phyloP scores from a whole-genome alignment of 1,284 basidiomycete genomes.

The Cystobasidium sp. region DNA sequence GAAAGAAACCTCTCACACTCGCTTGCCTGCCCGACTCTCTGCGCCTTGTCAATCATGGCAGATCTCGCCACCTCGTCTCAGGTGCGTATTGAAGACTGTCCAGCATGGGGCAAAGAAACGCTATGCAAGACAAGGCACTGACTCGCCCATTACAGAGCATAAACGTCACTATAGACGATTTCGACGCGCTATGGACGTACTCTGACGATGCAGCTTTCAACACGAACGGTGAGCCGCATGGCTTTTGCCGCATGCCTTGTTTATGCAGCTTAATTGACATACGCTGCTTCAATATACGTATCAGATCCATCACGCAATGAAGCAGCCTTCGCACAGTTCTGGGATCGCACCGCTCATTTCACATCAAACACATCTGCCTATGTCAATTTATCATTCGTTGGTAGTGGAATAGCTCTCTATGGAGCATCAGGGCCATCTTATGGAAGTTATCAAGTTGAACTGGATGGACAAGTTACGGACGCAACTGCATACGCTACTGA shows the following conservation, averaged over 20 bases:
- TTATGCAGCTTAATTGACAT: constrained; percentile 53
- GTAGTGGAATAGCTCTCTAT: constrained; percentile 53
- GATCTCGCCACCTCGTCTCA: constrained; percentile 6
- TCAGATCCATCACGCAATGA: constrained; percentile 27
- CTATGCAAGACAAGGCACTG: too few relatives aligned
- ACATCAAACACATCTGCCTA: constrained; percentile 52
- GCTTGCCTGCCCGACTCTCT: background rate
- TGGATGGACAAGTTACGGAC: constrained; percentile 50
- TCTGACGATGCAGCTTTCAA: constrained; percentile 38
- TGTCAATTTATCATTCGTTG: constrained; percentile 55
- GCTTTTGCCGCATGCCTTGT: constrained; percentile 56
- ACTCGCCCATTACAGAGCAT: constrained; percentile 10
- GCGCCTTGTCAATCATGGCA: constrained; percentile 3
- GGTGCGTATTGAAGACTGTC: background rate
- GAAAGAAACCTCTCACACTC: background rate
- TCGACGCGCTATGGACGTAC: constrained; percentile 56
- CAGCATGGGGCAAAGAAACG: background rate
- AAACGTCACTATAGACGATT: constrained; percentile 58
- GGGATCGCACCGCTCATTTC: constrained; percentile 56
- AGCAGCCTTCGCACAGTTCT: background rate
- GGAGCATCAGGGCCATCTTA: constrained; percentile 53
- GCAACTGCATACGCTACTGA: constrained; percentile 21
- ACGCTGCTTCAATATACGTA: background rate
- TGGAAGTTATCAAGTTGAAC: constrained; percentile 53
- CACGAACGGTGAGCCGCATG: constrained; percentile 53